Evolutionary conservation across 208 protist genomes (phyloP).

Genomic region (Wallacemonas rigidus): DNA sequence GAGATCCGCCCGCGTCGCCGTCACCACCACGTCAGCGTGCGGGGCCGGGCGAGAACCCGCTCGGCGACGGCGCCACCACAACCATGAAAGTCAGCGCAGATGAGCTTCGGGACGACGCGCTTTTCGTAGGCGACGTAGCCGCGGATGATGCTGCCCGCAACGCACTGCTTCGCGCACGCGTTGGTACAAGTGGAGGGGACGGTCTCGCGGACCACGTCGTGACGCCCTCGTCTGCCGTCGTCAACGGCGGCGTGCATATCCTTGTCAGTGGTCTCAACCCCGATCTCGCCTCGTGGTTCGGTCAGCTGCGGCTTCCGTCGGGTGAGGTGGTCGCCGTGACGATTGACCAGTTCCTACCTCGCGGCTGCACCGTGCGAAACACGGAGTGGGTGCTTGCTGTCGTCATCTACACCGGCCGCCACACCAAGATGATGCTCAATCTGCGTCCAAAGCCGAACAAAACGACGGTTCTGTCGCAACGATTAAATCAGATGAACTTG

Average conservation of each 20-base stretch:
- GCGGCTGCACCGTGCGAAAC: conserved; percentile 87
- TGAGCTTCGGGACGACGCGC: background rate
- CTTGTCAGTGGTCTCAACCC: conserved; percentile 52
- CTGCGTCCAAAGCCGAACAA: conserved; percentile 61
- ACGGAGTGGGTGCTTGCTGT: conserved; percentile 87
- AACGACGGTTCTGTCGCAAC: conserved; percentile 54
- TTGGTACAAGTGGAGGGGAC: background rate
- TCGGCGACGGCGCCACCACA: conserved; percentile 2
- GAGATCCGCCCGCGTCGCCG: background rate
- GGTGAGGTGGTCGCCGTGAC: conserved; percentile 57
- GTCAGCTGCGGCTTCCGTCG: conserved; percentile 55
- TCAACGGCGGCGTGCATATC: conserved; percentile 42
- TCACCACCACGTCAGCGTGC: background rate
- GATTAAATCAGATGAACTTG: conserved; percentile 83
- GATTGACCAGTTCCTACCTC: conserved; percentile 87
- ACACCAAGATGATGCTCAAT: conserved; percentile 92
- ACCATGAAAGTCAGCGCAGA: conserved; percentile 5
- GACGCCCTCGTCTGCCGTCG: background rate
- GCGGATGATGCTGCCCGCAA: conserved; percentile 10
- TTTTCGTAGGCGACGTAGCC: background rate
- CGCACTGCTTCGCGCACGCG: background rate
- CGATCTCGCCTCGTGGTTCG: conserved; percentile 73
- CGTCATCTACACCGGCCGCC: conserved; percentile 84
- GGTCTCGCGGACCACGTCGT: background rate
- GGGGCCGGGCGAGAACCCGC: background rate